A percentile compares a stretch with the other conserved stretches of the same genome.
Conservation (phyloP, 441 rosid genomes). For the Lepidium campestre region DNA sequence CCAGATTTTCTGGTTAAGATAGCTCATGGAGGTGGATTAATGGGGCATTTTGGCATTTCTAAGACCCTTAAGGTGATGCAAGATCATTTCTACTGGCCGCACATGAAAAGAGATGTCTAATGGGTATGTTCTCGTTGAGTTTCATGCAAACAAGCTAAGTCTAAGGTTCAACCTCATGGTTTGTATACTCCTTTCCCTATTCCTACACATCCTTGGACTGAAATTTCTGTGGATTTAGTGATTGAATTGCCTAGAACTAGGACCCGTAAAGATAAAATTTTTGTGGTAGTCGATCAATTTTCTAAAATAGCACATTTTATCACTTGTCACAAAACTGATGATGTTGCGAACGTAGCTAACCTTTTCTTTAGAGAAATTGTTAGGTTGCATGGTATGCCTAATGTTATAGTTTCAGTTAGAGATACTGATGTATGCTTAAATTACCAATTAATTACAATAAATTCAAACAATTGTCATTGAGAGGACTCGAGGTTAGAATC, state of each 20-base stretch:
- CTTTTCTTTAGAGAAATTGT: neutral
- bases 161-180: neutral
- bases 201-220: neutral
- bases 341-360: neutral
- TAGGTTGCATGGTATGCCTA: neutral
- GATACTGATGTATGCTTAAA: no score
- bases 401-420: neutral
- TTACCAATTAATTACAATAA: no score
- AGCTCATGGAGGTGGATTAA: neutral
- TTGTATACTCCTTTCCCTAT: neutral
- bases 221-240: neutral
- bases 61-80: neutral
- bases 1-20: no score
- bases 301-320: neutral
- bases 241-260: neutral
- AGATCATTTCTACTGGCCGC: neutral
- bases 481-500: no score
- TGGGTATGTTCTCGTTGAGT: neutral
- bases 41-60: neutral
- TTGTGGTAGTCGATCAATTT: neutral
- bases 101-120: neutral
- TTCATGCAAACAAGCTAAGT: neutral
- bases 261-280: neutral
- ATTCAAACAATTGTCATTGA: no score
- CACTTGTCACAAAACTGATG: neutral